Evolutionary conservation across 805 yeast genomes (phyloP).

Genomic region (Myxozyma neotropica): DNA sequence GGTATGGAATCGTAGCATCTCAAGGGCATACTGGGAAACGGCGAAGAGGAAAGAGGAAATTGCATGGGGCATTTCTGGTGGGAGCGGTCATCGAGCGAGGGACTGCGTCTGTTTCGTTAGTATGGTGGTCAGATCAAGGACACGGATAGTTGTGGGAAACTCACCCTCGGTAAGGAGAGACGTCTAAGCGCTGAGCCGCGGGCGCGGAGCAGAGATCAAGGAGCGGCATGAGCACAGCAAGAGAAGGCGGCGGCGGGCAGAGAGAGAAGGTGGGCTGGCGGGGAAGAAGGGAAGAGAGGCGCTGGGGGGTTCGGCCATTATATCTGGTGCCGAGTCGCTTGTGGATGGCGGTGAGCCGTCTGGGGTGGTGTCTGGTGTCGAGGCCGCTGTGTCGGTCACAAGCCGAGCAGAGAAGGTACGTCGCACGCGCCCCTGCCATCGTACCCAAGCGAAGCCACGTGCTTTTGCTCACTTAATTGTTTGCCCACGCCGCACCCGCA

Average conservation of each 20-base stretch:
- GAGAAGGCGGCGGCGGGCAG: too few relatives aligned
- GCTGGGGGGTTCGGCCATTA: too few relatives aligned
- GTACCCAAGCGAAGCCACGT: conserved; percentile 13
- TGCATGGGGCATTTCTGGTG: too few relatives aligned
- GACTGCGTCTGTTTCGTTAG: too few relatives aligned
- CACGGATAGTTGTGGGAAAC: too few relatives aligned
- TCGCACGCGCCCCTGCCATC: conserved; percentile 7
- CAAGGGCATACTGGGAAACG: too few relatives aligned
- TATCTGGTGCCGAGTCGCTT: conserved; percentile 4
- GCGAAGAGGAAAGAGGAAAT: background rate
- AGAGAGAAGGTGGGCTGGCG: too few relatives aligned
- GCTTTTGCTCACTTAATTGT: background rate
- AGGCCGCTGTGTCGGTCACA: background rate
- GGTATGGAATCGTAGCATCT: conserved; percentile 16
- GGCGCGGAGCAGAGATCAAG: background rate
- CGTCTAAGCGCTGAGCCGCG: background rate
- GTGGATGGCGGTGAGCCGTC: background rate
- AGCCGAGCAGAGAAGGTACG: background rate
- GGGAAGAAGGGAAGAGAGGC: too few relatives aligned
- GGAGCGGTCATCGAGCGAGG: too few relatives aligned
- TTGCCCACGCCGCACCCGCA: background rate
- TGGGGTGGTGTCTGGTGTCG: background rate
- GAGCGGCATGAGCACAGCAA: background rate
- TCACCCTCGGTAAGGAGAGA: too few relatives aligned
- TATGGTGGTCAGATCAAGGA: too few relatives aligned